These are phyloP conservation scores for Saposhnikovia divaricata DNA, from an alignment of 129 eudicot genomes.

Conservation along the genomic window DNA sequence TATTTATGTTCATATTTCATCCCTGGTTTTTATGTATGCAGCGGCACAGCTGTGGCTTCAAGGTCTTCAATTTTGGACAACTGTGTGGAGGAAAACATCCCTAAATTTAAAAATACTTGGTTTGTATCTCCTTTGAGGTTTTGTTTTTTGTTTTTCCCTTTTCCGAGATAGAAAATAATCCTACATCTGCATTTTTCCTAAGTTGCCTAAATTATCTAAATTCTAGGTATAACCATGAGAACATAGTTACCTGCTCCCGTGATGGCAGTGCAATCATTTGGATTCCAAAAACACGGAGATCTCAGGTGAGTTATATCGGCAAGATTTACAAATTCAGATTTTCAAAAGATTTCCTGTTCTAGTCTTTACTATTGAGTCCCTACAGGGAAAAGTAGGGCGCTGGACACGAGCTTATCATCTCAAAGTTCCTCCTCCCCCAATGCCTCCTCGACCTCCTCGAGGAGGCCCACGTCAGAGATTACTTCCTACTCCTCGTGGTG, in stretches of 20 bases:
- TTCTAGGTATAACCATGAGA: conserved; percentile 79
- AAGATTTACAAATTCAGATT: neutral
- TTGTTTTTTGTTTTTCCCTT: neutral
- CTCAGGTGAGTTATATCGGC: conserved; percentile 54
- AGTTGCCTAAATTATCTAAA: conserved; percentile 4
- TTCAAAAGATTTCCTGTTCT: neutral
- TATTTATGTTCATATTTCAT: neutral
- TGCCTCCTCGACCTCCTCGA: conserved; percentile 97
- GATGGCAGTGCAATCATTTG: conserved; percentile 99
- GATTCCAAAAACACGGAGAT: conserved; percentile 75
- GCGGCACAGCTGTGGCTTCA: conserved; percentile 88
- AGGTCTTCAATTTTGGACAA: conserved; percentile 50
- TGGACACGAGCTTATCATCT: conserved; percentile 92
- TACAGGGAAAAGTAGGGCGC: conserved; percentile 81
- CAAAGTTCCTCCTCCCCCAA: conserved; percentile 99
- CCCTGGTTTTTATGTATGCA: conserved; percentile 27
- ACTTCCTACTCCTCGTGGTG: conserved; percentile 99
- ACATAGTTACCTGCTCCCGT: conserved; percentile 96
- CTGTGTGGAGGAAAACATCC: conserved; percentile 50
- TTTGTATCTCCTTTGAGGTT: conserved; percentile 18
- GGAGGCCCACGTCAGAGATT: conserved; percentile 99
- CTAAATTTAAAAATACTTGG: conserved; percentile 78
- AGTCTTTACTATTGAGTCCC: conserved; percentile 6
- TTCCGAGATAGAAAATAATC: neutral
- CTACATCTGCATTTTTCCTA: neutral